A percentile compares a stretch with the other conserved stretches of the same genome.
These are phyloP conservation scores for Ceriops zippeliana DNA, from an alignment of 345 rosid genomes.

Conservation along the genomic window DNA sequence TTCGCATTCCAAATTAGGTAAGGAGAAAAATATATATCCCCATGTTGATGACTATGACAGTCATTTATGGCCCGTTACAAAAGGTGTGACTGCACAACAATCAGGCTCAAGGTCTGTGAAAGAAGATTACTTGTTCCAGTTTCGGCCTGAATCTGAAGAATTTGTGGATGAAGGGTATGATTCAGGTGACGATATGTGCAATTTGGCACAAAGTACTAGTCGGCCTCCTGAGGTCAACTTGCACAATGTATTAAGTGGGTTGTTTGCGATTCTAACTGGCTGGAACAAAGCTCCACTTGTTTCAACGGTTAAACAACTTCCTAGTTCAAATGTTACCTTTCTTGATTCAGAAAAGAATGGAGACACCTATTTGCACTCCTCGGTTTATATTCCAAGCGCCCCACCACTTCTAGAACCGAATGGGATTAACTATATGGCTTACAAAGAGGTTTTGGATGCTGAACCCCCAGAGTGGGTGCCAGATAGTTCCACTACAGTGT, in stretches of 20 bases:
- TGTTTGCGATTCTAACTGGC: slow-evolving; percentile 79
- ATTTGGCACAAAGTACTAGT: slow-evolving; percentile 33
- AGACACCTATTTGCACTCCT: slow-evolving; percentile 70
- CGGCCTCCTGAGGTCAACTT: slow-evolving; percentile 71
- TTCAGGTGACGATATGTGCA: slow-evolving; percentile 40
- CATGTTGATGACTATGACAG: slow-evolving; percentile 16
- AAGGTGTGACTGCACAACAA: slow-evolving; percentile 1
- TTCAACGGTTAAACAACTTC: slow-evolving; percentile 30
- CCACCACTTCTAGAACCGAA: slow-evolving; percentile 80
- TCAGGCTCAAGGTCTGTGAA: slow-evolving; percentile 24
- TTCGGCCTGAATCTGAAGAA: slow-evolving; percentile 49
- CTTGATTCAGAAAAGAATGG: slow-evolving; percentile 72
- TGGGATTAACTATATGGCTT: slow-evolving; percentile 49
- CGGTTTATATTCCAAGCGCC: slow-evolving; percentile 93
- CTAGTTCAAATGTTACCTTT: slow-evolving; percentile 70
- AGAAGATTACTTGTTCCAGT: slow-evolving; percentile 34
- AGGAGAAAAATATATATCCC: slow-evolving; percentile 21
- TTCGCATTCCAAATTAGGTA: slow-evolving; percentile 8
- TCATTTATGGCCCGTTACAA: slow-evolving; percentile 12
- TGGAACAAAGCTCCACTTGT: slow-evolving; percentile 36
- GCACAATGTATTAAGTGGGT: slow-evolving; percentile 72
- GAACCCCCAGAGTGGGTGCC: slow-evolving; percentile 97
- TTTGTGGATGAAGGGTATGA: slow-evolving; percentile 57
- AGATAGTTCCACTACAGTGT: slow-evolving; percentile 68
- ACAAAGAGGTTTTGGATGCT: slow-evolving; percentile 73